Base-by-base conservation (phyloP, 495 filamentous ascomycete species). In the Penicillium psychrofluorescens region DNA sequence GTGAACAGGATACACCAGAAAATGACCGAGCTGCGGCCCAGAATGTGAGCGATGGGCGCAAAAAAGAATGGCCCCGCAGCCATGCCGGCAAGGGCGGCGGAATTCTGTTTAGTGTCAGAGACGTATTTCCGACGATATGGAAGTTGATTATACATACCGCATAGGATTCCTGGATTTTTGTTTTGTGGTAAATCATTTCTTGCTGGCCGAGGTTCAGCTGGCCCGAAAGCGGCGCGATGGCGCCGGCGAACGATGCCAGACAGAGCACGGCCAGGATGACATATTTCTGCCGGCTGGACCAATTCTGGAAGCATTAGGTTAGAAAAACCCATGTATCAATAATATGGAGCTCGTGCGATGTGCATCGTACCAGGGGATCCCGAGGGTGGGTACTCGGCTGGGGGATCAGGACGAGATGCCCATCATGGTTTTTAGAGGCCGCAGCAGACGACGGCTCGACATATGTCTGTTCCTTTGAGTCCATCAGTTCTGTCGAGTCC, bases 61-160 rank as follows among this genome's bases (percentile, higher is more conserved):
- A 71, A 63, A 30, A 75, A 62, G 49, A 75, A 65, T 6, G 68
- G 66, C 0, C 71, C 71, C 7, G 56, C 58, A 3, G 60, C 63
- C 44, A 63, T 58, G 29, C 71, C 71, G 0, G 71, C 70, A 35
- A 67, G 44, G 9, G 63, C 66, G 13, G 65, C 68, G 5, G 65
- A 64, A 48, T 68, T 67, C 57, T 68, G 35, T 11, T 7, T 7
- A 5, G 27, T 43, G 36, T 53, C 43, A 50, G 46, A 37, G 32
- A 34, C 2, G 9, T 6, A 12, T 34, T 12, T 5, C 0, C 32
- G 35, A 14, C 10, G 10, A 16, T 16, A 28, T 14, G 32, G 9
- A 28, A 8, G 13, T 15, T 11, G 8, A 10, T 4, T 9, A 16
- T 5, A 45, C 51, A n/a, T 56, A 58, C 55, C 16, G 52, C 49